These are phyloP conservation scores for Corrigiola litoralis DNA, from an alignment of 179 eudicot genomes.

Conservation along the genomic window DNA sequence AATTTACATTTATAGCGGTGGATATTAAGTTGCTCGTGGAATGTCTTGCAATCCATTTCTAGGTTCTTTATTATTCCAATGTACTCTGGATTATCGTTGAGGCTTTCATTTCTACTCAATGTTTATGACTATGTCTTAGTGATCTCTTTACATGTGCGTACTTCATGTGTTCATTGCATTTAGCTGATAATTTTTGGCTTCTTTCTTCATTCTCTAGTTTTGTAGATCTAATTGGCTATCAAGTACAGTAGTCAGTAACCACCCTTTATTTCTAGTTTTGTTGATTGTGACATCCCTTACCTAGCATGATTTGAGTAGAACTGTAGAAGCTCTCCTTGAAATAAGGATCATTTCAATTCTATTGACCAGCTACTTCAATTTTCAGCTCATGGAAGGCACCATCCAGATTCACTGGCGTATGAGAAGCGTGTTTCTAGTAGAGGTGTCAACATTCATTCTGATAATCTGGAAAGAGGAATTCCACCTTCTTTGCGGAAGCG, in stretches of 20 bases:
- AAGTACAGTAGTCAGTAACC: background rate
- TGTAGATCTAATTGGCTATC: too few species aligned
- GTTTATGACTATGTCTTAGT: too few species aligned
- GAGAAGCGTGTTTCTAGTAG: slow-evolving; percentile 35
- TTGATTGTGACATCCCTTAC: background rate
- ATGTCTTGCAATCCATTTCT: background rate
- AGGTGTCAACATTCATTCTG: slow-evolving; percentile 6
- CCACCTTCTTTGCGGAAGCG: slow-evolving; percentile 6
- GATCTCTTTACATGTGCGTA: too few species aligned
- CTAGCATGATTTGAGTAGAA: background rate
- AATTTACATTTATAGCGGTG: background rate
- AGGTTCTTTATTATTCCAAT: too few species aligned
- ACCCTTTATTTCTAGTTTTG: background rate
- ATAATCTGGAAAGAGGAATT: slow-evolving; percentile 4
- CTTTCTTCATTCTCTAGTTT: too few species aligned
- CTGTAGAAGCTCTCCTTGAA: background rate
- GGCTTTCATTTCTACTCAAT: too few species aligned
- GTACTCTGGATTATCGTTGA: too few species aligned
- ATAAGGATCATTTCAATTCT: background rate
- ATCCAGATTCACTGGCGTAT: slow-evolving; percentile 30
- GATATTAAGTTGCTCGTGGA: background rate
- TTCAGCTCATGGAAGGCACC: slow-evolving; percentile 48
- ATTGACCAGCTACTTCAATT: slow-evolving; percentile 5
- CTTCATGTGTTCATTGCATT: too few species aligned
- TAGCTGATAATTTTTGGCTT: too few species aligned